Evolutionary conservation across 2,329 filamentous ascomycete species (phyloP), one percentile per base, ranked within the genome.

Genomic region (Thelonectria olida): DNA sequence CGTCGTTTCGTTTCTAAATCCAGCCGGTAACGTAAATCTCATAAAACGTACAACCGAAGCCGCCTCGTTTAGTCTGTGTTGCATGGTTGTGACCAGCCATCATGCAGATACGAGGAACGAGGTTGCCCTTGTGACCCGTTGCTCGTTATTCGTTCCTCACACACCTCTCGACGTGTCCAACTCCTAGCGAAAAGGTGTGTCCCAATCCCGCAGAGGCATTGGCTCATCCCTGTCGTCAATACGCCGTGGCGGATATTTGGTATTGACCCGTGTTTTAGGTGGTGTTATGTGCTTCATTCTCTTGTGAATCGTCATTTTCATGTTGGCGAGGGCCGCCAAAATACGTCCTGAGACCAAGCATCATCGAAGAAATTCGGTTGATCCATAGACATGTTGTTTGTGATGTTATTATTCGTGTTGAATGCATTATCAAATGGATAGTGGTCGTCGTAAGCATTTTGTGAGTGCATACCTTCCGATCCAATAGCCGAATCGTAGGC

Each of bases 21-120:
- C 10, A 10, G 9, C 28, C 28, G 7, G 10, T 31, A 8, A 31
- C 28, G 27, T 41, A 51, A 34, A 27, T 19, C 39, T 51, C 22
- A 31, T 51, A 51, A 27, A 48, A 31, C 49, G 25, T 51, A 9
- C 34, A 10, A 39, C 27, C 49, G 13, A 51, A 34, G n/a, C 39
- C 49, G 34, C 49, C 49, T 39, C 20, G 49, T 51, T 51, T 31
- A 51, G 39, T 51, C 23, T 39, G 34, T 25, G 22, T 23, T 31
- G 9, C 50, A 25, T 34, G 25, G 27, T 25, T 39, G 25, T 52
- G 25, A 17, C 23, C 38, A 42, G 34, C 31, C 27, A 31, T 23
- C 36, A 41, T 53, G 50, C 50, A 44, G 38, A 53, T 53, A 53
- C 50, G 49, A 52, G 17, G 34, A 41, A 52, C 20, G 25, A 34